Evolutionary conservation across 2,329 filamentous ascomycete genomes (phyloP), one percentile per base, ranked within the genome.

Genomic region (Domatiomyces catenatus): DNA sequence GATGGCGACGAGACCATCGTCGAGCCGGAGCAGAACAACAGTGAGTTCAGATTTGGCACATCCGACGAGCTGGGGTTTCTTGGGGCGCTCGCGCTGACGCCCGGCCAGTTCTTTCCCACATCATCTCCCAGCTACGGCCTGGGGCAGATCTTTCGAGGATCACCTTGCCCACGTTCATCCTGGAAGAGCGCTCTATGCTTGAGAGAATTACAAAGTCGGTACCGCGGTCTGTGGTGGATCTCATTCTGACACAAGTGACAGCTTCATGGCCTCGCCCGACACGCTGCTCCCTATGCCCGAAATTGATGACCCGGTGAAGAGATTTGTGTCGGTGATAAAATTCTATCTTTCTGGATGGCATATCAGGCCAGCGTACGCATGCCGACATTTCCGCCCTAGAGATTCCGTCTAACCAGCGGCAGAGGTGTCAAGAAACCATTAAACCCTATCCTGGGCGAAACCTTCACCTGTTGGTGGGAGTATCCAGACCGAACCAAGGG

Each of bases 271-370:
- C 61, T 92, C 98, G 65, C 92, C 92, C 42, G 92, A 98, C 69
- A 93, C 88, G 63, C 81, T 98, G 28, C 79, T 98, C 3, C 83
- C 84, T 32, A 92, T 96, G 67, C 79, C 90, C 44, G 72, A 79
- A 46, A 85, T 95, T 60, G 85, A 96, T 48, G 90, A 98, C 63
- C 90, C 92, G 1, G 73, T 87, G 51, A 74, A 90, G 62, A 80
- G 92, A 65, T 98, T 98, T 64, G 81, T 96, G 26, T 86, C 88
- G 12, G 92, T 98, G 47, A 86, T 95, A 64, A 95, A 93, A 69
- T 98, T 98, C 68, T 98, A 98, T 68, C 74, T 98, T 44, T 94
- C 88, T 67, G 92, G 92, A 62, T 98, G 92, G 92, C 92, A 98
- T 67, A 95, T 98, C 65, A 92, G 90, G 68, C 92, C 92, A 63